Conservation (phyloP, 1,284 basidiomycete genomes). For the Leccinum subrobustum region DNA sequence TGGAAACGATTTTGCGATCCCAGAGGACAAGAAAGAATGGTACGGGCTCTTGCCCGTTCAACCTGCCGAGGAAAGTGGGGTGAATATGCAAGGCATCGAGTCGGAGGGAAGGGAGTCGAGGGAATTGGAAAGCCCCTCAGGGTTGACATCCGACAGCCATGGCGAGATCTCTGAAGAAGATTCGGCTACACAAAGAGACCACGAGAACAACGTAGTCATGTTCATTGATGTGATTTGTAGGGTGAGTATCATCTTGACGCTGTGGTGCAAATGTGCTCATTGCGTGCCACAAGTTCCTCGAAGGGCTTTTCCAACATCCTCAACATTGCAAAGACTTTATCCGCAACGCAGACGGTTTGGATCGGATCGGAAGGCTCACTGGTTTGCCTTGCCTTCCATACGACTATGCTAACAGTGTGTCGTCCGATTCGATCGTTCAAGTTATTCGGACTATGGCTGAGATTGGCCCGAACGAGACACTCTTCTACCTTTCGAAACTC, state of each 20-base stretch:
- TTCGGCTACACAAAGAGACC: constrained; percentile 45
- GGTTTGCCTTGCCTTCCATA: constrained; percentile 87
- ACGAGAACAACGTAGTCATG: constrained; percentile 73
- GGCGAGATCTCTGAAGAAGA: constrained; percentile 36
- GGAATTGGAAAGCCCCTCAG: constrained; percentile 24
- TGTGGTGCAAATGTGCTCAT: constrained; percentile 9
- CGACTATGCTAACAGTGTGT: constrained; percentile 81
- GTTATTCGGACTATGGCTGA: constrained; percentile 90
- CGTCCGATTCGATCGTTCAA: constrained; percentile 83
- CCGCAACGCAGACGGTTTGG: constrained; percentile 69
- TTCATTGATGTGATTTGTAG: constrained; percentile 77
- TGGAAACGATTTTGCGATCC: constrained; percentile 58
- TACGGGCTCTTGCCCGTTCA: constrained; percentile 53
- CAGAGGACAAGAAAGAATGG: constrained; percentile 61
- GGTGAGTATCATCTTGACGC: constrained; percentile 40
- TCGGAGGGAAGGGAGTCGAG: constrained; percentile 19
- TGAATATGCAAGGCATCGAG: constrained; percentile 56
- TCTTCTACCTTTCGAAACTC: constrained; percentile 70
- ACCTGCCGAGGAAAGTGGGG: constrained; percentile 35
- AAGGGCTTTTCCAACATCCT: constrained; percentile 91
- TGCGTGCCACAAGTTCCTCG: constrained; percentile 65
- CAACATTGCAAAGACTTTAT: constrained; percentile 93
- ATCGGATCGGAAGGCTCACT: constrained; percentile 75
- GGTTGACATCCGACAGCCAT: constrained; percentile 29
- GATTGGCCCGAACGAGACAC: constrained; percentile 75